These are phyloP conservation scores for Myriangium duriaei DNA, from an alignment of 2,329 filamentous ascomycete genomes.

Conservation along the genomic window DNA sequence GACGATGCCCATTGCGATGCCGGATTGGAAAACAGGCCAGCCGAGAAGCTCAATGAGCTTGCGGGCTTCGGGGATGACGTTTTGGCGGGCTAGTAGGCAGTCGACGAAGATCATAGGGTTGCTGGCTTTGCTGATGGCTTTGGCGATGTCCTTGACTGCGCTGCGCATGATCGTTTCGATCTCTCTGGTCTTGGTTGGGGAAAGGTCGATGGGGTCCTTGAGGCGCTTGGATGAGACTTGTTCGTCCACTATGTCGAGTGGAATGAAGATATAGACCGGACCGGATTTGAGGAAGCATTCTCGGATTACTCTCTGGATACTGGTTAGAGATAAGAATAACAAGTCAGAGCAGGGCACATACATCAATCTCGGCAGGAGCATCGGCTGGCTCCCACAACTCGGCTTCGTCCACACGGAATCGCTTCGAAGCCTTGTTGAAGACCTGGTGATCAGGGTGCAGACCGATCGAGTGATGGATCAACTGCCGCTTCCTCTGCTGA, in stretches of 20 bases:
- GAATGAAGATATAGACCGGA: constrained; percentile 34
- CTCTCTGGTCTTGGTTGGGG: constrained; percentile 17
- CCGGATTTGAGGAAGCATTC: constrained; percentile 31
- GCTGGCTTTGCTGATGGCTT: constrained; percentile 23
- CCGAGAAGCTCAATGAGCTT: constrained; percentile 23
- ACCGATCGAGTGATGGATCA: constrained; percentile 36
- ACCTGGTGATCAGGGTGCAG: constrained; percentile 28
- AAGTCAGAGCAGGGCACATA: constrained; percentile 9
- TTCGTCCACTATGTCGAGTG: constrained; percentile 26
- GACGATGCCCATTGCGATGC: constrained; percentile 32
- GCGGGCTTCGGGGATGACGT: constrained; percentile 23
- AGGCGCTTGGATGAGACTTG: constrained; percentile 28
- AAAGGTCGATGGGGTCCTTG: constrained; percentile 25
- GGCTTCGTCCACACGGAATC: constrained; percentile 27
- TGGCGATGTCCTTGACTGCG: constrained; percentile 24
- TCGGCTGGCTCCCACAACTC: constrained; percentile 28
- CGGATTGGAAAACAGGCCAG: constrained; percentile 27
- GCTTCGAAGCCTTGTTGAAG: constrained; percentile 29
- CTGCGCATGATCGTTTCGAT: constrained; percentile 17
- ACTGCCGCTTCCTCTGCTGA: constrained; percentile 31
- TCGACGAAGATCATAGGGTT: constrained; percentile 29
- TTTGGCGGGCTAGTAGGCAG: constrained; percentile 27
- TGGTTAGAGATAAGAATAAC: constrained; percentile 2
- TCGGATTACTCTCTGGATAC: constrained; percentile 24
- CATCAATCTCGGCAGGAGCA: constrained; percentile 31